These are phyloP conservation scores for Pleodorina starrii DNA, from an alignment of 139 green algal species.

Conservation along the genomic window DNA sequence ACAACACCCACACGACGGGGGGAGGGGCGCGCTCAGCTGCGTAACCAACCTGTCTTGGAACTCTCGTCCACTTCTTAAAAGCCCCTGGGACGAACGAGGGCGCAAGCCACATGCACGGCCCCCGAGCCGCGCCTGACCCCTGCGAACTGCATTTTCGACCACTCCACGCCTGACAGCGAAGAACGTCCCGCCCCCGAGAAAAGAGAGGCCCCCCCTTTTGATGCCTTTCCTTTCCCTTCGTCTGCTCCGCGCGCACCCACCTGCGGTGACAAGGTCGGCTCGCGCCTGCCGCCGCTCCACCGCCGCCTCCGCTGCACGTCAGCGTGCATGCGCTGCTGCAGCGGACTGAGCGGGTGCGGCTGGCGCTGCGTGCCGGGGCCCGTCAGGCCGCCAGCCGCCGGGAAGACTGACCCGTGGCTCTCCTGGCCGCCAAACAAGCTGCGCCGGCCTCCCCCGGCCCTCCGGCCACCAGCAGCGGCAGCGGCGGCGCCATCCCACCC, in stretches of 20 bases:
- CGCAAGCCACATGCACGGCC: too few species aligned
- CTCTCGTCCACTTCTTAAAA: too few species aligned
- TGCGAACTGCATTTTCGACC: too few species aligned
- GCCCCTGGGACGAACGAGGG: too few species aligned
- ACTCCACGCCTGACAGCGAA: too few species aligned
- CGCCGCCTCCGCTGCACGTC: neutral
- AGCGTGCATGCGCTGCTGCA: slow-evolving; percentile 34
- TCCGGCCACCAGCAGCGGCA: neutral
- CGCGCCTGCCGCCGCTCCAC: neutral
- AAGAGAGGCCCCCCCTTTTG: too few species aligned
- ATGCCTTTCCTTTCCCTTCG: too few species aligned
- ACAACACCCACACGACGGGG: too few species aligned
- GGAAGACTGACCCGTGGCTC: slow-evolving; percentile 16
- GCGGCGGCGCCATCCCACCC: neutral
- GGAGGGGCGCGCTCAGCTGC: too few species aligned
- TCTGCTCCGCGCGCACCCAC: neutral
- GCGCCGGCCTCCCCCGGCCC: neutral
- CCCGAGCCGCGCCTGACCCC: too few species aligned
- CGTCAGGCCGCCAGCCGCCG: neutral
- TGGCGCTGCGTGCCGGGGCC: neutral
- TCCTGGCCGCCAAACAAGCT: neutral
- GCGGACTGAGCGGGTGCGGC: slow-evolving; percentile 36
- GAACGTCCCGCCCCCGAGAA: too few species aligned
- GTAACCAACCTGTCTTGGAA: too few species aligned
- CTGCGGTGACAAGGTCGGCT: neutral